Percentiles rank a stretch among this genome's conserved stretches.
These are phyloP conservation scores for Nasturtium officinale DNA, from an alignment of 345 rosid species.

Conservation along the genomic window DNA sequence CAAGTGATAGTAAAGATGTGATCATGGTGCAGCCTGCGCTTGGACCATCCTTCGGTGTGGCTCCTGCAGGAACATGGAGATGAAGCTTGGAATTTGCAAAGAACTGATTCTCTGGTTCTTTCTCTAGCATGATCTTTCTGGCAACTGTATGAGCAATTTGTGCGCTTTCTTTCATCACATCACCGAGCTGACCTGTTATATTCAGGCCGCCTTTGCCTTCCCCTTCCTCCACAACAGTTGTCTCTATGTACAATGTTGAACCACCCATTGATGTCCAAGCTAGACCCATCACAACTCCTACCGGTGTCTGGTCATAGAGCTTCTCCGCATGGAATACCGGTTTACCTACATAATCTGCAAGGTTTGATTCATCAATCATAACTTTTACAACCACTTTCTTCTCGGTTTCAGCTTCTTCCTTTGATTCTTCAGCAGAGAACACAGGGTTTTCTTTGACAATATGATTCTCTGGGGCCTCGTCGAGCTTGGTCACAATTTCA, in stretches of 20 bases:
- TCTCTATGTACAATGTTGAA: conserved; percentile 93
- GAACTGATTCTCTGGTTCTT: conserved; percentile 70
- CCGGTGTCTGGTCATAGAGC: conserved; percentile 81
- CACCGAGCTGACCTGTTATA: conserved; percentile 92
- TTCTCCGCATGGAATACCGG: conserved; percentile 97
- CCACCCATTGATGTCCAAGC: conserved; percentile 99
- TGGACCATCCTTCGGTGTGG: conserved; percentile 97
- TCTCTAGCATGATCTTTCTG: conserved; percentile 70
- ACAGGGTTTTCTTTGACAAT: not conserved
- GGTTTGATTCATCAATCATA: conserved; percentile 64
- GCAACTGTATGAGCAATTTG: conserved; percentile 92
- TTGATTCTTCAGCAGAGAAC: conserved; percentile 40
- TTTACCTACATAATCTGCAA: conserved; percentile 86
- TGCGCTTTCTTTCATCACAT: conserved; percentile 98
- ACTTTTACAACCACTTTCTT: conserved; percentile 57
- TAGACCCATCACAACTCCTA: conserved; percentile 99
- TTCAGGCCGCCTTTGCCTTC: conserved; percentile 90
- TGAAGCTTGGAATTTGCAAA: conserved; percentile 86
- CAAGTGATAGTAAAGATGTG: conserved; percentile 93
- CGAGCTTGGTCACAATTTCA: conserved; percentile 38
- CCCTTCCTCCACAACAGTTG: conserved; percentile 78
- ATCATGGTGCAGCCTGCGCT: conserved; percentile 99
- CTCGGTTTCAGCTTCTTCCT: conserved; percentile 53
- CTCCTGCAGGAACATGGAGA: conserved; percentile 99
- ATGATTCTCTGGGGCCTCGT: conserved; percentile 42